phyloP scores from a whole-genome alignment of 1,284 basidiomycete species.

The Fomitopsis schrenkii region DNA sequence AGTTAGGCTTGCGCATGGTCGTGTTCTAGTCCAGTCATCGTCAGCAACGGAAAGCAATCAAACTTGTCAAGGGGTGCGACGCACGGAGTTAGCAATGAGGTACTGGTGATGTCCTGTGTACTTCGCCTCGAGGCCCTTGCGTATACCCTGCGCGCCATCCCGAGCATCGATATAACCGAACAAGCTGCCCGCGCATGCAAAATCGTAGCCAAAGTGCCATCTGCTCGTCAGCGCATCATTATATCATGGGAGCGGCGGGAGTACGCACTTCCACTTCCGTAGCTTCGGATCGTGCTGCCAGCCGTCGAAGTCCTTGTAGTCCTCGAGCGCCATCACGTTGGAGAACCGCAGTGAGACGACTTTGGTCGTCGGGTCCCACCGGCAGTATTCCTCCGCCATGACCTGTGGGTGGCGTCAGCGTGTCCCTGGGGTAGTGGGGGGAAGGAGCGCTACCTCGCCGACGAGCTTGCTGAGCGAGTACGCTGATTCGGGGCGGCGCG shows the following conservation, averaged over 20 bases:
- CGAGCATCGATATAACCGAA: slow-evolving; percentile 10
- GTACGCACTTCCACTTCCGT: slow-evolving; percentile 7
- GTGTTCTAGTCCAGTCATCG: slow-evolving; percentile 1
- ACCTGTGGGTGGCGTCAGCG: background rate
- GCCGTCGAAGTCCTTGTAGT: slow-evolving; percentile 5
- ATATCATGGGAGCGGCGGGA: no score
- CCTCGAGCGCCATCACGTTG: slow-evolving; percentile 5
- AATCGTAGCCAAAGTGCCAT: background rate
- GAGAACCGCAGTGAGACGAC: slow-evolving; percentile 7
- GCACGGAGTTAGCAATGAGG: slow-evolving; percentile 6
- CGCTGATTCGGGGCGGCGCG: slow-evolving; percentile 7
- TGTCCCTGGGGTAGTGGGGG: background rate
- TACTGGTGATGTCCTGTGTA: slow-evolving; percentile 8
- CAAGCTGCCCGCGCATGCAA: slow-evolving; percentile 1
- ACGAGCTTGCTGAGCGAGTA: slow-evolving; percentile 11
- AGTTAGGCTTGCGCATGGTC: slow-evolving; percentile 7
- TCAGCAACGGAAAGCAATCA: background rate
- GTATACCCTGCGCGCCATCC: slow-evolving; percentile 8
- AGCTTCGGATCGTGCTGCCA: slow-evolving; percentile 9
- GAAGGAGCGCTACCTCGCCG: slow-evolving; percentile 1
- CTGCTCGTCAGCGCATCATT: background rate
- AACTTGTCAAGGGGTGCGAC: background rate
- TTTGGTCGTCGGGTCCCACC: slow-evolving; percentile 9
- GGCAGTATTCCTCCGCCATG: slow-evolving; percentile 5
- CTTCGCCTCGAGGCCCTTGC: slow-evolving; percentile 8